A percentile compares a stretch with the other conserved stretches of the same genome.
Conservation (phyloP, 306 rosid species). For the Lupinus albus region DNA sequence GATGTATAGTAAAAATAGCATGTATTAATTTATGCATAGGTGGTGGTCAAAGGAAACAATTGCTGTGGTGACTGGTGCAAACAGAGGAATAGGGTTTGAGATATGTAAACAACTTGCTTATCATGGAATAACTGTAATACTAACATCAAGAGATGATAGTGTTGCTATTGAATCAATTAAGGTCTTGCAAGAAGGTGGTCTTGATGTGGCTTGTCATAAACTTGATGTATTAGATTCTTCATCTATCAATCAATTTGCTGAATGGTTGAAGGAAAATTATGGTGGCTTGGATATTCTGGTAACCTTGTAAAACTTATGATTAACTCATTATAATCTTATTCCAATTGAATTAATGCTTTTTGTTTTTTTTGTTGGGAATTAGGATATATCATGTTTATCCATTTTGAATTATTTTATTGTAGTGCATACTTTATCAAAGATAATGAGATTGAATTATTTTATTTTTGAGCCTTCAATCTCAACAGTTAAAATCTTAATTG, state of each 20-base stretch:
- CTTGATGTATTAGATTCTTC: no score
- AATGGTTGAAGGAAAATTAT: no score
- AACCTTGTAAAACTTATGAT: neutral
- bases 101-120: constrained; percentile 74
- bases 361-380: neutral
- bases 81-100: constrained; percentile 94
- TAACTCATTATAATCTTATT: neutral
- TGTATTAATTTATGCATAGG: constrained; percentile 42
- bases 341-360: neutral
- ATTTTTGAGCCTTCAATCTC: no score
- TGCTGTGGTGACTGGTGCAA: constrained; percentile 87
- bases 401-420: neutral
- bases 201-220: no score
- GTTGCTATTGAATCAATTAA: no score
- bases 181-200: no score
- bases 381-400: neutral
- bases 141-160: constrained; percentile 52
- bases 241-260: no score
- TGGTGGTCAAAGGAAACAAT: constrained; percentile 95
- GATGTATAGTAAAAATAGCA: no score
- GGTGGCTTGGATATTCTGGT: no score
- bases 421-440: neutral
- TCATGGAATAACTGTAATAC: constrained; percentile 76
- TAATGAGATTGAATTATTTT: constrained; percentile 10
- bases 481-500: no score